Evolutionary conservation across 257 asterid genomes (phyloP), one percentile per base, ranked within the genome.

Genomic region (Primulina huaijiensis): DNA sequence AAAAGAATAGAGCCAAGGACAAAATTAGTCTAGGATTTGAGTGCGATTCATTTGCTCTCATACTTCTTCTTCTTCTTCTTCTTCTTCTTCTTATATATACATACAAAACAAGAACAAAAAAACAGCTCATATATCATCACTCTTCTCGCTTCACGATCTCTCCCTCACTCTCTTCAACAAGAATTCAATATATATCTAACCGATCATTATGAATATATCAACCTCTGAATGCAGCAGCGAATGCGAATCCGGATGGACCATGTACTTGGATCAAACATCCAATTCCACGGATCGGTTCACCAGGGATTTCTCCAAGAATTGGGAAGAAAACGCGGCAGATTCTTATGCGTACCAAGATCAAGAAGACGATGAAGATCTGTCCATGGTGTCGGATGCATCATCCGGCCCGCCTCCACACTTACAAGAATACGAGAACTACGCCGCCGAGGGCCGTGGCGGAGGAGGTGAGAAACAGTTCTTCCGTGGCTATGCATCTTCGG

Each of bases 321-420:
- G 50, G 20, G 62, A 70, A 10, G 43, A 4, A 17, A 57, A 70
- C 21, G 72, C 52, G 1, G 35, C 21, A 10, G 57, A 11, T 21
- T 43, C 65, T 9, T 29, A 67, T 10, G 69, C 43, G 9, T 20
- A 63, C 29, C 69, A 63, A 3, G 75, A 71, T 1, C 80, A 80
- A 17, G 79, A 50, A 57, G 25, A 23, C 25, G 68, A 66, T 16
- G 86, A 85, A 55, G 88, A 85, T 81, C 74, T 75, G 20, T 92
- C 98, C 5, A 92, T 92, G 98, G 85, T 92, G 65, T 92, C 98
- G 1, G 97, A 90, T 78, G 98, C 98, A 1, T 90, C 98, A 2
- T 92, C 98, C 0, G 97, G 92, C 56, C 56, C 56, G 21, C 98
- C 97, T 56, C 98, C 95, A 10, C 88, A 80, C 64, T 59, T 60